Evolutionary conservation across 805 yeast genomes (phyloP).

Genomic region (Candida xyloterini): DNA sequence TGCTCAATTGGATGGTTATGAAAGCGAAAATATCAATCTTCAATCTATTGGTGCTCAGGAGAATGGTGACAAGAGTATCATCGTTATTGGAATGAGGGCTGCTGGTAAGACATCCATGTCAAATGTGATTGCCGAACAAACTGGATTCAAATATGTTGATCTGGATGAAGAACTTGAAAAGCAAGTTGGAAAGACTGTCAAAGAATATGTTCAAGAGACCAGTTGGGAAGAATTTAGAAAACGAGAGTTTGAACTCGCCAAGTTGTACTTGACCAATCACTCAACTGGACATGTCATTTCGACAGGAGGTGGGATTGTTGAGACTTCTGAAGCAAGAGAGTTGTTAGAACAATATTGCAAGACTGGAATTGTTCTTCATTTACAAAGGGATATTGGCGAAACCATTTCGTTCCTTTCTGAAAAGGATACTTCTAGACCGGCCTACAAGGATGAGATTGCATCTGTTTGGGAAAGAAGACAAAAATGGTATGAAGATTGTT

Average conservation of each 20-base stretch:
- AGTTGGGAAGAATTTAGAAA: slow-evolving; percentile 91
- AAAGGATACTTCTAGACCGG: slow-evolving; percentile 82
- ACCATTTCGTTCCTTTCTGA: slow-evolving; percentile 69
- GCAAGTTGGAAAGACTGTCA: slow-evolving; percentile 48
- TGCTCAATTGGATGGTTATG: slow-evolving; percentile 69
- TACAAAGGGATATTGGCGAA: slow-evolving; percentile 83
- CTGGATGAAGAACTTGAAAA: slow-evolving; percentile 71
- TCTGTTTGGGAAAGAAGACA: slow-evolving; percentile 85
- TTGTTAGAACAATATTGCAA: slow-evolving; percentile 52
- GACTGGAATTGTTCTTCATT: slow-evolving; percentile 77
- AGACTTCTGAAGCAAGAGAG: slow-evolving; percentile 63
- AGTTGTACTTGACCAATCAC: slow-evolving; percentile 42
- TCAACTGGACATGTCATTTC: slow-evolving; percentile 65
- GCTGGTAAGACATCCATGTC: slow-evolving; percentile 93
- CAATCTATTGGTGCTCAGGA: slow-evolving; percentile 11
- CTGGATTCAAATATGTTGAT: slow-evolving; percentile 71
- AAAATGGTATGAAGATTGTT: slow-evolving; percentile 72
- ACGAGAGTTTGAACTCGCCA: slow-evolving; percentile 57
- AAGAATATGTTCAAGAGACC: slow-evolving; percentile 53
- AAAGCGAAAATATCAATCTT: slow-evolving; percentile 30
- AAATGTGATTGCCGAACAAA: slow-evolving; percentile 65
- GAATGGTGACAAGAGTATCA: slow-evolving; percentile 55
- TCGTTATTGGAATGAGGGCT: slow-evolving; percentile 96
- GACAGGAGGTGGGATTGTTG: slow-evolving; percentile 97
- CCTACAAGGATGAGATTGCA: slow-evolving; percentile 73